Percentiles rank a stretch among this genome's conserved stretches.
Evolutionary conservation across 805 yeast genomes (phyloP).

Genomic region (Wickerhamomyces sydowiorum): DNA sequence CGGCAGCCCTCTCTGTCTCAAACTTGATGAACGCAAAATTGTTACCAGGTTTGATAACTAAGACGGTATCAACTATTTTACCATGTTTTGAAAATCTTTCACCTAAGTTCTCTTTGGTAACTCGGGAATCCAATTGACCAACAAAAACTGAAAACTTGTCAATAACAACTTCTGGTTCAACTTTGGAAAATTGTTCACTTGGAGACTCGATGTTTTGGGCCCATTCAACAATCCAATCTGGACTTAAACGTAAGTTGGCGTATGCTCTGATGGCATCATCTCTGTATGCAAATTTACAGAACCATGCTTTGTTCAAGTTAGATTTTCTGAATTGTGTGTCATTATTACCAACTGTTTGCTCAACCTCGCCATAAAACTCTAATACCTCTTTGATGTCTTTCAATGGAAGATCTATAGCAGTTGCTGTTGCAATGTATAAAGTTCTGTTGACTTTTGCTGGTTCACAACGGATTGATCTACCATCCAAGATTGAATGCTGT

Average conservation of each 20-base stretch:
- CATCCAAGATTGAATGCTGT: constrained; percentile 64
- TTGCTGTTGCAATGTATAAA: constrained; percentile 45
- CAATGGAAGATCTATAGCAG: constrained; percentile 23
- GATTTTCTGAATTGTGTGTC: constrained; percentile 25
- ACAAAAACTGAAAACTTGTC: constrained; percentile 74
- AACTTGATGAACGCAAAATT: constrained; percentile 72
- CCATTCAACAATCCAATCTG: constrained; percentile 70
- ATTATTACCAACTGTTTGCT: constrained; percentile 46
- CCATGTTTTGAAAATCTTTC: constrained; percentile 69
- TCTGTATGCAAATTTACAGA: constrained; percentile 69
- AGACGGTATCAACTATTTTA: constrained; percentile 46
- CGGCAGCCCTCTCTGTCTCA: constrained; percentile 65
- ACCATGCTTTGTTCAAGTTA: constrained; percentile 49
- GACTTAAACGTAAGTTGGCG: constrained; percentile 55
- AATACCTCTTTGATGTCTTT: constrained; percentile 34
- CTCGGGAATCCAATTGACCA: constrained; percentile 58
- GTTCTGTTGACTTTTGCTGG: constrained; percentile 90
- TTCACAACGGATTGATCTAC: constrained; percentile 79
- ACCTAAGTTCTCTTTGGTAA: constrained; percentile 47
- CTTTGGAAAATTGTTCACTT: constrained; percentile 16
- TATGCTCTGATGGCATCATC: constrained; percentile 87
- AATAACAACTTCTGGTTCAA: constrained; percentile 36
- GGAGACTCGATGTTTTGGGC: constrained; percentile 72
- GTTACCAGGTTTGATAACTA: constrained; percentile 44
- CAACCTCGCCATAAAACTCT: constrained; percentile 67